These are phyloP conservation scores for Trichosporon sp. DNA, from an alignment of 1,284 basidiomycete genomes.

Conservation along the genomic window DNA sequence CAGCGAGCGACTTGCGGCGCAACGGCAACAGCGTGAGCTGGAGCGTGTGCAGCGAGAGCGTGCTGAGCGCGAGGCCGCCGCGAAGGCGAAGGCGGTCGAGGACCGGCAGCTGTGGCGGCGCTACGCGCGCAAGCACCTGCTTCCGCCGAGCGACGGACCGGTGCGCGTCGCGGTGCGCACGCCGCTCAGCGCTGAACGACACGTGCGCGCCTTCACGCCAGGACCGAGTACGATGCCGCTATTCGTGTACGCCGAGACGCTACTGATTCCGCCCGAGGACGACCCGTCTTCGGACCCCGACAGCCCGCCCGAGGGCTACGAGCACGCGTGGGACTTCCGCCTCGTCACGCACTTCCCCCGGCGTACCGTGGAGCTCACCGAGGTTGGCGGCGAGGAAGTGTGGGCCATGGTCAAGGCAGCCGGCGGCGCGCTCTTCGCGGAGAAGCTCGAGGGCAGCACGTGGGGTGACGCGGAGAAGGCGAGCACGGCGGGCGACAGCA, in stretches of 20 bases:
- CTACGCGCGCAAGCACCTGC: slow-evolving; percentile 42
- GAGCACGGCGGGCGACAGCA: slow-evolving; percentile 19
- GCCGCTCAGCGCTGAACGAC: slow-evolving; percentile 34
- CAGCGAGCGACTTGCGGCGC: slow-evolving; percentile 52
- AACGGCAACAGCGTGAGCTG: slow-evolving; percentile 27
- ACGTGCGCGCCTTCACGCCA: slow-evolving; percentile 33
- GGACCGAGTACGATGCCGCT: slow-evolving; percentile 30
- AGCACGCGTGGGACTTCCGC: slow-evolving; percentile 32
- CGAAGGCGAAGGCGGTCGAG: slow-evolving; percentile 19
- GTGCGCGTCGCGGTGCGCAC: slow-evolving; percentile 38
- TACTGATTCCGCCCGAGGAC: slow-evolving; percentile 33
- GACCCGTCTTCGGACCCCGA: slow-evolving; percentile 29
- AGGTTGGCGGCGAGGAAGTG: slow-evolving; percentile 29
- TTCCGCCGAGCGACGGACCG: slow-evolving; percentile 27
- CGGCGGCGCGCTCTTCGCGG: slow-evolving; percentile 46
- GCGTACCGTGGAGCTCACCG: slow-evolving; percentile 32
- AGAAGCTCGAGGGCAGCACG: slow-evolving; percentile 34
- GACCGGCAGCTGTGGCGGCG: slow-evolving; percentile 37
- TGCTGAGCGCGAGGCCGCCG: slow-evolving; percentile 42
- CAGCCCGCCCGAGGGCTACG: slow-evolving; percentile 34
- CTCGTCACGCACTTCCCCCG: slow-evolving; percentile 45
- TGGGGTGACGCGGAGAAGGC: slow-evolving; percentile 32
- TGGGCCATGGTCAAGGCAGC: slow-evolving; percentile 42
- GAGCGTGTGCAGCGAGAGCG: slow-evolving; percentile 24
- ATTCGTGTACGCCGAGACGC: slow-evolving; percentile 46